A percentile compares a stretch with the other conserved stretches of the same genome.
Evolutionary conservation across 106 monocot species (phyloP).

Genomic region (Gastrodia elata): DNA sequence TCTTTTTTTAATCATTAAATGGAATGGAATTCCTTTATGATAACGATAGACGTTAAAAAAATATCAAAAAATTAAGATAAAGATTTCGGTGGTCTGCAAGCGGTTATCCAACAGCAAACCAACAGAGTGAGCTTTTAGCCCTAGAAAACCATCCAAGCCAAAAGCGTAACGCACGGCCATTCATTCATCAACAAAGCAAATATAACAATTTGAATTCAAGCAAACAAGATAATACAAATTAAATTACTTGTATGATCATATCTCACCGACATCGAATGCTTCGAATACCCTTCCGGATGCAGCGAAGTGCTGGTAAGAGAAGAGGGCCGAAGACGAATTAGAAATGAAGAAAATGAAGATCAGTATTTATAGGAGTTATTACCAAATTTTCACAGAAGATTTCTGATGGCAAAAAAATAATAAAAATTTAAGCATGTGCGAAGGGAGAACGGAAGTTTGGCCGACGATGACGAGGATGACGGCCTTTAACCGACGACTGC

Average conservation of each 20-base stretch:
- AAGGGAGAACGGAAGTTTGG: neutral
- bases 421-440: neutral
- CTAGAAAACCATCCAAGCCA: neutral
- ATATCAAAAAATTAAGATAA: no score
- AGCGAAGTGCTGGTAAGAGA: neutral
- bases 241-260: neutral
- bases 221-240: neutral
- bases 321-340: neutral
- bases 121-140: neutral
- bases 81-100: no score
- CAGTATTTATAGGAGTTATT: neutral
- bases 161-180: neutral
- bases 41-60: no score
- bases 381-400: no score
- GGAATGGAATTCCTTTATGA: no score
- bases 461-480: neutral
- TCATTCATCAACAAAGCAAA: neutral
- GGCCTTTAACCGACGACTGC: neutral
- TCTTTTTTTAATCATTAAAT: no score
- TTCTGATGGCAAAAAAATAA: neutral
- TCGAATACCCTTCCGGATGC: neutral
- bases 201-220: neutral
- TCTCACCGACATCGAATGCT: conserved; percentile 8
- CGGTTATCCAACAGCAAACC: no score
- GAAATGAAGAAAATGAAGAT: neutral